Evolutionary conservation across 2,329 filamentous ascomycete genomes (phyloP), one percentile per base, ranked within the genome.

Genomic region (Sphaceloma murrayae): DNA sequence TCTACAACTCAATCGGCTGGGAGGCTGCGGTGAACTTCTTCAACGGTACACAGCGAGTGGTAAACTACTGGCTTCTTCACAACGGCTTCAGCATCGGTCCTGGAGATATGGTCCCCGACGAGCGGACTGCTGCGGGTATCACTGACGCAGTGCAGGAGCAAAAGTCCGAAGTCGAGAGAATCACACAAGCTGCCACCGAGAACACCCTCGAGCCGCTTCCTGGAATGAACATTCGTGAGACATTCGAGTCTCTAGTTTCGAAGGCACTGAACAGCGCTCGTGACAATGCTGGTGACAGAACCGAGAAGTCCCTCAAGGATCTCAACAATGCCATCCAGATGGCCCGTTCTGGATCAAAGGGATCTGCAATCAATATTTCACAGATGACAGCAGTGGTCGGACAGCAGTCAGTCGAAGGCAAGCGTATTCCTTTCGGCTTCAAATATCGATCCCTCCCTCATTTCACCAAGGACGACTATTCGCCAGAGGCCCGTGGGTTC

Each of bases 401-500:
- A 53, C 91, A 98, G 62, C 93, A 98, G 62, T 94, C 93, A 52
- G 87, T 98, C 6, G 91, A 98, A 68, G 93, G 91, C 57, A 94
- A 94, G 67, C 91, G 91, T 71, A 94, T 98, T 69, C 91, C 91
- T 1, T 98, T 95, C 59, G 91, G 93, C 16, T 98, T 98, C 78
- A 95, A 96, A 63, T 96, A 98, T 62, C 81, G 91, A 43, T 94
- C 91, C 0, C 69, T 98, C 48, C 91, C 91, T 2, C 91, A 98
- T 65, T 98, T 98, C 66, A 94, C 91, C 52, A 98, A 98, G 70
- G 93, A 98, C 56, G 93, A 98, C 63, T 98, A 96, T 64, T 96
- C 89, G 14, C 87, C 91, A 8, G 88, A 95, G 62, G 89, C 91
- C 34, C 82, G 91, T 68, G 91, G 91, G 31, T 98, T 98, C 59